Percentiles rank a stretch among this genome's conserved stretches.
phyloP scores from a whole-genome alignment of 163 green algal species.

The Scenedesmus sp. region DNA sequence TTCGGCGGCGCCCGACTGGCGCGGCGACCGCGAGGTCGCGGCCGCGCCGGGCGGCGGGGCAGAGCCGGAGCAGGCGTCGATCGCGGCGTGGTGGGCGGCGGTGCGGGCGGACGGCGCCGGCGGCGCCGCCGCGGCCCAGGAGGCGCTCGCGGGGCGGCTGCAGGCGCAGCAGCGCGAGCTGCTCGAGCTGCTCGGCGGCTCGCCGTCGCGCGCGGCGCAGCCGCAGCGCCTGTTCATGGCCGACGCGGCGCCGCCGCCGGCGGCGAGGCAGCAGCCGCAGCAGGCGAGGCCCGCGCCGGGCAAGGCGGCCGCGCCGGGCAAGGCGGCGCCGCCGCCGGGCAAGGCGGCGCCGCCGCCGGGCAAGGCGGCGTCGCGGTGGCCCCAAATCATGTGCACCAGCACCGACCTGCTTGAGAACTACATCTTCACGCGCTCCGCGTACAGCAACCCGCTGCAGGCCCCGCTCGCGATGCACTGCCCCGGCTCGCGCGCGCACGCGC shows the following conservation, averaged over 20 bases:
- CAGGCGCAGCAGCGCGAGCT: not conserved
- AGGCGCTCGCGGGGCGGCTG: no score
- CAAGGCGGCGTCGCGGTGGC: not conserved
- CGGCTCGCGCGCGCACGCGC: constrained; percentile 2
- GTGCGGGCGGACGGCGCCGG: no score
- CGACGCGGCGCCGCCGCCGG: no score
- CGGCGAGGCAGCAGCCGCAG: not conserved
- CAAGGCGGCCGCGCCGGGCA: not conserved
- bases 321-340: not conserved
- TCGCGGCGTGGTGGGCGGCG: no score
- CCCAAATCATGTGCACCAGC: constrained; percentile 10
- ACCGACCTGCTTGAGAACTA: constrained; percentile 33
- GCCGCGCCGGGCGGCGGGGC: not conserved
- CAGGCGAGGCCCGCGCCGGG: not conserved
- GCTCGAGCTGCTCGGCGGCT: not conserved
- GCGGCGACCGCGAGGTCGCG: no score
- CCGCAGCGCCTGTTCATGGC: no score
- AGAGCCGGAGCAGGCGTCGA: no score
- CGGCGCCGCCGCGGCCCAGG: no score
- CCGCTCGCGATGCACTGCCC: constrained; percentile 39
- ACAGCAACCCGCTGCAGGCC: constrained; percentile 37
- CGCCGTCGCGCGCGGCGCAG: not conserved
- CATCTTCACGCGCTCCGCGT: constrained; percentile 16
- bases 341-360: not conserved
- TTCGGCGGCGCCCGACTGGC: no score